Base-by-base conservation (phyloP, 2,329 filamentous ascomycete genomes). In the Dichotomopilus funicola region DNA sequence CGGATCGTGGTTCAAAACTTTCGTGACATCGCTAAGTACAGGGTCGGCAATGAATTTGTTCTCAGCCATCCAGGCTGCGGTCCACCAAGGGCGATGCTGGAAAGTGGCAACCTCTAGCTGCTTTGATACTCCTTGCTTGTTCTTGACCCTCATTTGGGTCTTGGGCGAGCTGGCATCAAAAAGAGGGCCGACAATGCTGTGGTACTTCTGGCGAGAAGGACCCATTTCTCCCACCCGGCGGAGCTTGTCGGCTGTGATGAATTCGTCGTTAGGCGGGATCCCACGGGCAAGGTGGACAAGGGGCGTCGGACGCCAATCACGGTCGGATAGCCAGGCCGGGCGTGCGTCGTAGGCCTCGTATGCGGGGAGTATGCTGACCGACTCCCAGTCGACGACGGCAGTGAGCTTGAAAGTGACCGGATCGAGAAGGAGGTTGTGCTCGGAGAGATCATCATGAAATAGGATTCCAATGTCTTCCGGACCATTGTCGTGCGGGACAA, bases 391-490 rank as follows among this genome's bases (percentile, higher is more conserved):
- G 7, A 59, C 38, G 19, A 59, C 48, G 7, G 45, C 54, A 8
- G 49, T 52, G 27, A 59, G 57, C 51, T 54, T 56, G 54, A 41
- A 59, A 0, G 57, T 59, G 38, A 36, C 34, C 1, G 54, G 57
- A 34, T 59, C 54, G n/a, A 59, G 31, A 6, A 59, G 53, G 8
- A 59, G 43, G 44, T 59, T 59, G 38, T 59, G 54, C 47, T 56
- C 51, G 1, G 57, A 59, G 8, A 59, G 53, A 36, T 59, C 57
- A 40, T 59, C 57, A 31, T 59, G 57, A 42, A 42, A 59, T 5
- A 59, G 53, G 2, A 59, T 13, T 1, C 53, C 57, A 8, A 44
- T 38, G 13, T 59, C 57, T 33, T 59, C 57, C 0, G 57, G 53
- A 1, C 53, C 49, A 8, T 55, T 56, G 12, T 53, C 42, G 11